phyloP scores from a whole-genome alignment of 106 monocot species.

The Triglochin maritima region DNA sequence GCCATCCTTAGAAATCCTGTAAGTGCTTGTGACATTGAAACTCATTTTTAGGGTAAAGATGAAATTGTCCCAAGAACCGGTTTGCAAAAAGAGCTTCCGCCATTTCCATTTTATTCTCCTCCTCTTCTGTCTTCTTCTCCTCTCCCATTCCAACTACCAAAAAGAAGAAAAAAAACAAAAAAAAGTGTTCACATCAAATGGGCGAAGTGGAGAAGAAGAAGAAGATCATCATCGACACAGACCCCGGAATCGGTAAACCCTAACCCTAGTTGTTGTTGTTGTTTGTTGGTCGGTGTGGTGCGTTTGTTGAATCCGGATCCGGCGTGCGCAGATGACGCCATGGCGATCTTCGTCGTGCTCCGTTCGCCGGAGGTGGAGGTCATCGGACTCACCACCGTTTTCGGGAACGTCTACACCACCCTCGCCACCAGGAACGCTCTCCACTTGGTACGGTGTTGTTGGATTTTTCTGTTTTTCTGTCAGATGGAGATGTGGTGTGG shows the following conservation, averaged over 20 bases:
- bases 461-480: neutral
- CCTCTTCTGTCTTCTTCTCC: no score
- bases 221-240: slow-evolving; percentile 94
- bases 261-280: neutral
- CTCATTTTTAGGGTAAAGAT: no score
- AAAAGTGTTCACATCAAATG: slow-evolving; percentile 13
- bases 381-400: slow-evolving; percentile 80
- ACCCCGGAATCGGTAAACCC: slow-evolving; percentile 72
- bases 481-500: no score
- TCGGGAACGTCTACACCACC: slow-evolving; percentile 81
- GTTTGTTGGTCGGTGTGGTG: neutral
- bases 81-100: no score
- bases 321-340: slow-evolving; percentile 60
- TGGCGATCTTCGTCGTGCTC: slow-evolving; percentile 92
- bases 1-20: no score
- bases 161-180: no score
- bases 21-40: no score
- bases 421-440: slow-evolving; percentile 92
- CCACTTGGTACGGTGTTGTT: slow-evolving; percentile 45
- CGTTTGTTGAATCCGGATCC: neutral
- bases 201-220: slow-evolving; percentile 65
- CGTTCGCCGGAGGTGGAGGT: slow-evolving; percentile 87
- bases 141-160: no score
- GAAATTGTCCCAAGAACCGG: no score
- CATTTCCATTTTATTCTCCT: no score